A percentile compares a stretch with the other conserved stretches of the same genome.
Conservation (phyloP, 2,329 filamentous ascomycete species). For the Colletotrichum sidae region DNA sequence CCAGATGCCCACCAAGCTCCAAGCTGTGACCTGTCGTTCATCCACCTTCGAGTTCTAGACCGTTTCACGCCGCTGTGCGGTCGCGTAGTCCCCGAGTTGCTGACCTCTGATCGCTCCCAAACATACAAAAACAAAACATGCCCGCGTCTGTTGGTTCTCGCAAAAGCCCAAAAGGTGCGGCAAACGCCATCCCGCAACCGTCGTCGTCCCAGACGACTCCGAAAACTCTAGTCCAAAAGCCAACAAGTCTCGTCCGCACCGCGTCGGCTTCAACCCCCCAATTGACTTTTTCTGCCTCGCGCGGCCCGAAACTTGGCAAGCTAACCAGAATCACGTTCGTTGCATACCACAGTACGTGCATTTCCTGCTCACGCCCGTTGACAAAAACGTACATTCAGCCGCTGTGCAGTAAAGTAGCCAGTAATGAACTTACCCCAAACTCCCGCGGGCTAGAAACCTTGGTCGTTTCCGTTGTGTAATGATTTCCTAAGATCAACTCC, state of each 20-base stretch:
- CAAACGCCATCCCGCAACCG: no score
- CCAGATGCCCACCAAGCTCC: neutral
- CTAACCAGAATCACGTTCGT: neutral
- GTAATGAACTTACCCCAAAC: no score
- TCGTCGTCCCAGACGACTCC: no score
- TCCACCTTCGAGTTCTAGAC: constrained; percentile 2
- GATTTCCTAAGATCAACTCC: constrained; percentile 32
- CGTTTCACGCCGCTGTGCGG: no score
- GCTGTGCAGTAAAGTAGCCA: no score
- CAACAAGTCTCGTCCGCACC: neutral
- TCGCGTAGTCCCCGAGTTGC: no score
- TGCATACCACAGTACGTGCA: no score
- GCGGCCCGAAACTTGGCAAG: neutral
- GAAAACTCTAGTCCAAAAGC: neutral
- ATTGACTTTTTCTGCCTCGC: neutral
- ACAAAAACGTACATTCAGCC: no score
- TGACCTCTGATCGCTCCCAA: no score
- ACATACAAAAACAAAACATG: neutral
- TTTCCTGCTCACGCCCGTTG: no score
- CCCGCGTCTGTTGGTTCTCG: no score
- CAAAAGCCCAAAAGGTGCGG: no score
- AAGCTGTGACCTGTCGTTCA: constrained; percentile 13
- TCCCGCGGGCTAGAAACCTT: neutral
- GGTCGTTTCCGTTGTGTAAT: constrained; percentile 27
- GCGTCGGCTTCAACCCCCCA: neutral